Base-by-base conservation (phyloP, 495 filamentous ascomycete species). In the Penicillium soppii region DNA sequence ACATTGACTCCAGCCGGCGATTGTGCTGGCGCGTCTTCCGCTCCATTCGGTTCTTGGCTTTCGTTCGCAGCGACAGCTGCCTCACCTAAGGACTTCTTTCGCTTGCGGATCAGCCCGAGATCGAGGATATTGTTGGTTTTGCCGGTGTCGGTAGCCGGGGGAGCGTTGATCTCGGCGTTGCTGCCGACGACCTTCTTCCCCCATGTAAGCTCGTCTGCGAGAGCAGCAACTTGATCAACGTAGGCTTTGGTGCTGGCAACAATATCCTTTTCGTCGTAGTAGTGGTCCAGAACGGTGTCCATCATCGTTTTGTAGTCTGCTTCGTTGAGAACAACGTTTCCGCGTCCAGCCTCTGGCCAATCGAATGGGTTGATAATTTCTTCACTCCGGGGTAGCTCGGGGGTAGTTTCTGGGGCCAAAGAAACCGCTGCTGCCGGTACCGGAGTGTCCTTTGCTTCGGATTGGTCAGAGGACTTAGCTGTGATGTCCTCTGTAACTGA, bases 201-300 rank as follows among this genome's bases (percentile, higher is more conserved):
- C 76, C 83, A 86, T 43, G 70, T 72, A 36, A 78, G 69, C 47
- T 77, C 54, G 15, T 80, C 81, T 0, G 76, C 78, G 6, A 80
- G 68, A 12, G 71, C 70, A 8, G 73, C 73, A 5, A 84, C 77
- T 42, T 85, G 78, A 23, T 82, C 79, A 17, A 88, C 77, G 87
- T 91, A 97, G 33, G 84, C 79, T 46, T 67, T 72, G 8, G 90
- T 91, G 61, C 88, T 90, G 19, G 74, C 70, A 12, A 70, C 69
- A 5, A 90, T 86, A n/a, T 87, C 78, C 3, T 84, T 77, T 20
- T 85, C 56, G 29, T 82, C 85, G 9, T 83, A 83, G 68, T 97
- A 97, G 64, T 97, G 80, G 20, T 86, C 82, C n/a, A 96, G 79
- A 1, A 98, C 74, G 27, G 90, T 70, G 56, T 95, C 87, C 48